phyloP scores from a whole-genome alignment of 2,329 filamentous ascomycete species.

The Dothistroma septosporum region DNA sequence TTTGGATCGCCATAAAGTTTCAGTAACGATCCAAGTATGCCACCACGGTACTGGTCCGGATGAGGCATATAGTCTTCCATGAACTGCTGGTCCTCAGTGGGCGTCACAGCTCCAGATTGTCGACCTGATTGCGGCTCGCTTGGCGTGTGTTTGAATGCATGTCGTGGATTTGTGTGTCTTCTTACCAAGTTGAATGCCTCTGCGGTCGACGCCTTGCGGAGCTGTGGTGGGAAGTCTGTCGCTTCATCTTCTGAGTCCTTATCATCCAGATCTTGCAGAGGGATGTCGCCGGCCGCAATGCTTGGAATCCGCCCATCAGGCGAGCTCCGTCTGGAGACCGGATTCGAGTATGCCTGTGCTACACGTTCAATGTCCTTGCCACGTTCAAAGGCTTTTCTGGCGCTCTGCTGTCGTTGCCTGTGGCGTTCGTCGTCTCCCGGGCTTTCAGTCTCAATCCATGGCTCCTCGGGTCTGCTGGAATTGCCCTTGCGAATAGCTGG shows the following conservation, averaged over 20 bases:
- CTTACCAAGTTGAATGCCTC: conserved; percentile 47
- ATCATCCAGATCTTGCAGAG: conserved; percentile 26
- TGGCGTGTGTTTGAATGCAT: conserved; percentile 9
- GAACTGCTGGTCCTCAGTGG: conserved; percentile 46
- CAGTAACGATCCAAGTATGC: conserved; percentile 68
- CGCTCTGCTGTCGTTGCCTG: conserved; percentile 24
- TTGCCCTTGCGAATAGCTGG: conserved; percentile 30
- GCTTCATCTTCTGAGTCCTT: conserved; percentile 19
- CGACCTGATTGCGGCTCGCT: conserved; percentile 22
- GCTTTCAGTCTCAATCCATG: conserved; percentile 17
- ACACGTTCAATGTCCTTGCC: conserved; percentile 34
- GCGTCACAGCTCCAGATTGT: conserved; percentile 48
- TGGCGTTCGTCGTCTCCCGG: conserved; percentile 22
- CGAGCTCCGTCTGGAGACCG: conserved; percentile 30
- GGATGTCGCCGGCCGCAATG: conserved; percentile 26
- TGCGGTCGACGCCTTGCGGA: conserved; percentile 28
- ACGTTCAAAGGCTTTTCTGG: conserved; percentile 33
- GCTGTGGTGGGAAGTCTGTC: conserved; percentile 13
- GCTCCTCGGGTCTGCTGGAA: conserved; percentile 14
- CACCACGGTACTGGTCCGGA: conserved; percentile 66
- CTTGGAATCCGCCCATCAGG: conserved; percentile 18
- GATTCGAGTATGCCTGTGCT: conserved; percentile 28
- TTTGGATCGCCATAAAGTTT: conserved; percentile 57
- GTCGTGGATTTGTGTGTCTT: conserved; percentile 34
- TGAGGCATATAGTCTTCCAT: conserved; percentile 60